Evolutionary conservation across 805 yeast genomes (phyloP), one percentile per base, ranked within the genome.

Genomic region (Candida odintsovae): DNA sequence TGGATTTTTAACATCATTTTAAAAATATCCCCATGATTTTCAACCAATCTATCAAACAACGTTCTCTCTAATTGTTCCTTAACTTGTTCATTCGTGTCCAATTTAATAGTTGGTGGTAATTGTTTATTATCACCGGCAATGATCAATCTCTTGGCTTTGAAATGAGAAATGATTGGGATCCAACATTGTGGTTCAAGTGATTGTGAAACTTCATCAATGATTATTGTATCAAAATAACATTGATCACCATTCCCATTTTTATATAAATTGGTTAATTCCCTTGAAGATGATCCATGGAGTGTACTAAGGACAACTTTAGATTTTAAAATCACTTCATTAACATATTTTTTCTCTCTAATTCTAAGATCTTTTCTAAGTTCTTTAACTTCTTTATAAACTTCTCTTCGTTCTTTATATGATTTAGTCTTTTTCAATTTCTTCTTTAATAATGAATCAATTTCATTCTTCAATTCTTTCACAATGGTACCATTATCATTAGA

Each of bases 161-260:
- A 68, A 56, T 86, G 92, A 35, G 77, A 75, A 4, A 89, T 71
- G 7, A 94, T 50, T 1, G 99, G 97, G 21, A 92, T 90, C 97
- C 97, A 90, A 58, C 97, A 90, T 54, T 92, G 96, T 1, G 97
- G 96, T 58, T 92, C 97, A 45, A 92, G 66, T 11, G 97, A 76
- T 63, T 92, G 99, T 0, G 97, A 89, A 0, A 92, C 97, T 64
- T 92, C 99, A 66, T 92, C 99, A 31, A 92, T 90, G 12, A 94
- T 86, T 28, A 92, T 71, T 0, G 95, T 80, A 52, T 87, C 88
- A 58, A 92, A 88, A 12, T 81, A 59, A 28, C 64, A 61, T 5
- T 66, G 59, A 1, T 48, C 53, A 2, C 61, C 63, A 31, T 52
- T 54, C 2, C 44, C 44, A 36, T 50, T 44, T 6, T 62, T 68